Base-by-base conservation (phyloP, 257 asterid species). In the Catharanthus roseus region DNA sequence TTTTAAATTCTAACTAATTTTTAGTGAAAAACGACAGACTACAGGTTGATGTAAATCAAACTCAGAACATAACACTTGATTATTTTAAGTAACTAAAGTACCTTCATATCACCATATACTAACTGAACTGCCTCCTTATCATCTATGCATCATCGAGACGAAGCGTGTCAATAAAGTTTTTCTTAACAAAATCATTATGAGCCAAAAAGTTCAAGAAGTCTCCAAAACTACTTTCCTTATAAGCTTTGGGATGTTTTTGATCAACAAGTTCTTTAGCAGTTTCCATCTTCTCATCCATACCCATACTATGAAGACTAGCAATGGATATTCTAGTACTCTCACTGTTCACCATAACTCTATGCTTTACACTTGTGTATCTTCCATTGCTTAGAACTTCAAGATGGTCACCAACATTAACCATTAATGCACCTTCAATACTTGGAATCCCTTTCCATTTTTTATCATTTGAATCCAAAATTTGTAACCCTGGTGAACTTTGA, bases 361-460 rank as follows among this genome's bases (percentile, higher is more conserved):
- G 86, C 24, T 84, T 71, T 26, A 75, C 73, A 38, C 88, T 75
- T 64, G 72, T 80, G 38, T 80, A 86, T 72, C 72, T 57, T 4
- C 91, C 85, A 39, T 86, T 88, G 74, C 85, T 88, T 0, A 84
- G 68, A 0, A 86, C 87, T 69, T 84, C 95, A 4, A 86, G 65
- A 69, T 80, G 89, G 57, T 84, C 88, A 1, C 89, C 95, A 0
- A 84, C 81, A 18, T 79, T 77, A 56, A 88, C 84, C 67, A 82
- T 85, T 23, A 83, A 58, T 34, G 77, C 74, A 0, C 73, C 79
- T 0, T 31, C 51, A 38, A 78, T 72, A 7, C 62, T 11, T 0
- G 83, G 83, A 8, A 86, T 84, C 4, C 21, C 29, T 33, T 31
- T 79, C 87, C 88, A 88, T 0, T 72, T 42, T 0, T 65, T 49